Base-by-base conservation (phyloP, 1,284 basidiomycete species). In the Afroboletus lepidellus region DNA sequence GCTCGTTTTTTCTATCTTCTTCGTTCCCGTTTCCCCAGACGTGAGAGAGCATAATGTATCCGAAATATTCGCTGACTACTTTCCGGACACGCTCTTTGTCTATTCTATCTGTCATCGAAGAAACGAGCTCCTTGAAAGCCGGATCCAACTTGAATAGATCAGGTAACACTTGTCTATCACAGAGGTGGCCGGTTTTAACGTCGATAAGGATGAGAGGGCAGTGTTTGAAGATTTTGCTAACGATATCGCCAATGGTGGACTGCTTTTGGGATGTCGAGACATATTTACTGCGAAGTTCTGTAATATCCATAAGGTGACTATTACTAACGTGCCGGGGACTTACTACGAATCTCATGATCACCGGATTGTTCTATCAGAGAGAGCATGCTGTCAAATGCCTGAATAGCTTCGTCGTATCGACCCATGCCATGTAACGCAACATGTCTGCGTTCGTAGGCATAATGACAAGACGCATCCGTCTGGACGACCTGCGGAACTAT, bases 11-110 rank as follows among this genome's bases (percentile, higher is more conserved):
- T 16, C 38, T 48, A 23, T 42, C 39, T 15, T 42, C 47, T 27
- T 44, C 33, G n/a, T 11, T 46, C n/a, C 50, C 49, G 32, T 42
- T 25, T 16, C 50, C 52, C 52, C 47, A 53, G 7, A 50, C 48
- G 5, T 53, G 52, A 5, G 52, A 53, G 9, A 53, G 30, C 37
- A 43, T 53, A 21, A 45, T 38, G 11, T 45, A 50, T 50, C 32
- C 25, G 38, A 53, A 53, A 20, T 43, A 53, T 13, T 39, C 20
- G 15, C 3, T 23, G 37, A 50, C 32, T 3, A 21, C 12, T 18
- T 25, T 16, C 11, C 21, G 30, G 15, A 54, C 46, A 5, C 27
- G 43, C 7, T 30, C 48, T n/a, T 36, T 13, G 48, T 54, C 48
- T 8, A 53, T 23, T 20, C 34, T 12, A 15, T 2, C 3, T 7